phyloP scores from a whole-genome alignment of 345 rosid genomes.

The Lagerstroemia speciosa region DNA sequence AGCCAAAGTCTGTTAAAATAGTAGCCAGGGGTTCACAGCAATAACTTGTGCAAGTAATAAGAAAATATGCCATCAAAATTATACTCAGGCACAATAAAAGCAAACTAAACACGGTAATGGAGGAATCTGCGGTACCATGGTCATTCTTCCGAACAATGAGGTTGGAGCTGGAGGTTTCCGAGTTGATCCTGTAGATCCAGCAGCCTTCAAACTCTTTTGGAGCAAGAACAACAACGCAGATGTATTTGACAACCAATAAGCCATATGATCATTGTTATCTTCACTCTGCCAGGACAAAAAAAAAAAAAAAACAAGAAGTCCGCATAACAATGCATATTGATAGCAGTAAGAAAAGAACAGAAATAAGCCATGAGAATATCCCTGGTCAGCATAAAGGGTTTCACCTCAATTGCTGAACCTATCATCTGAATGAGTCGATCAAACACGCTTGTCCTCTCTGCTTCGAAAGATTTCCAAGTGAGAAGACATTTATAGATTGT shows the following conservation, averaged over 20 bases:
- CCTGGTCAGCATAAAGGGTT: background rate
- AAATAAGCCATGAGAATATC: background rate
- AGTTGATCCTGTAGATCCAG: conserved; percentile 58
- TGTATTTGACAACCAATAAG: conserved; percentile 94
- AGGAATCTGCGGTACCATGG: conserved; percentile 49
- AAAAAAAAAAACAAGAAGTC: background rate
- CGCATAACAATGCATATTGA: background rate
- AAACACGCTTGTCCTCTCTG: conserved; percentile 88
- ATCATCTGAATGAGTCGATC: conserved; percentile 97
- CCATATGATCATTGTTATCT: conserved; percentile 88
- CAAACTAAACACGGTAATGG: conserved; percentile 11
- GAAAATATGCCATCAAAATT: background rate
- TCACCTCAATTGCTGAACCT: conserved; percentile 96
- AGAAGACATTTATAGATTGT: conserved; percentile 94
- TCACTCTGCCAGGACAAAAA: conserved; percentile 44
- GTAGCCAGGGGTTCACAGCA: background rate
- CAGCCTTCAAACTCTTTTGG: conserved; percentile 64
- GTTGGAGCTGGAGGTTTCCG: conserved; percentile 68
- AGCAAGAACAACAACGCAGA: conserved; percentile 82
- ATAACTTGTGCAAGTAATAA: background rate
- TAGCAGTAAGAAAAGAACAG: background rate
- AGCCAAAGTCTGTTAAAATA: too few species aligned
- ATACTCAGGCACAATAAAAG: background rate
- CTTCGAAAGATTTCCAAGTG: conserved; percentile 97
- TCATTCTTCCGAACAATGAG: conserved; percentile 95